Evolutionary conservation across 1,284 basidiomycete genomes (phyloP).

Genomic region (Pseudozyma sp.): DNA sequence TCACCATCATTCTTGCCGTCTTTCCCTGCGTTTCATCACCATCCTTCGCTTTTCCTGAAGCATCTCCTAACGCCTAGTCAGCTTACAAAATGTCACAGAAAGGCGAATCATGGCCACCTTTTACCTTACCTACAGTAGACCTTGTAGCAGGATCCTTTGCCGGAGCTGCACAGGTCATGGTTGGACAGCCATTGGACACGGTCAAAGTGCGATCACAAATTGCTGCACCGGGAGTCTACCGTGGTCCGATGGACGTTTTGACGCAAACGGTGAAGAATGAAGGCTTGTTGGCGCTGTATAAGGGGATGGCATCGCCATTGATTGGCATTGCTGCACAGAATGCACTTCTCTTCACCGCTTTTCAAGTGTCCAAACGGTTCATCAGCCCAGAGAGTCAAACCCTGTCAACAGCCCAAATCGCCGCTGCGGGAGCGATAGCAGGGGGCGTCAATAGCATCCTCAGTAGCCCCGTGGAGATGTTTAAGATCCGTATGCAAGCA

Average conservation of each 20-base stretch:
- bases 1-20: not conserved
- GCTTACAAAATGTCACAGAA: not conserved
- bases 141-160: conserved; percentile 51
- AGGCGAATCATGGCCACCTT: conserved; percentile 49
- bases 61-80: not conserved
- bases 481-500: conserved; percentile 97
- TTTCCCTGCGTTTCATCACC: not conserved
- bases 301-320: conserved; percentile 86
- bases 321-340: conserved; percentile 96
- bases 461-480: conserved; percentile 75
- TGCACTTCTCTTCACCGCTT: conserved; percentile 91
- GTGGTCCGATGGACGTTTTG: conserved; percentile 53
- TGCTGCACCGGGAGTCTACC: conserved; percentile 41
- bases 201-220: conserved; percentile 56
- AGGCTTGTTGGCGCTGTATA: conserved; percentile 54
- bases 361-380: conserved; percentile 81
- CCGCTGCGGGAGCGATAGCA: conserved; percentile 87
- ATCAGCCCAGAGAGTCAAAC: conserved; percentile 85
- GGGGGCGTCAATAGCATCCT: conserved; percentile 85
- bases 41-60: not conserved
- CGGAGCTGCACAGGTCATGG: conserved; percentile 57
- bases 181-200: conserved; percentile 59
- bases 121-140: conserved; percentile 50
- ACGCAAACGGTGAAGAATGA: conserved; percentile 35
- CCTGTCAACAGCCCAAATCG: conserved; percentile 81